Base-by-base conservation (phyloP, 768 basidiomycete species). In the Phylloporus rhodoxanthus region DNA sequence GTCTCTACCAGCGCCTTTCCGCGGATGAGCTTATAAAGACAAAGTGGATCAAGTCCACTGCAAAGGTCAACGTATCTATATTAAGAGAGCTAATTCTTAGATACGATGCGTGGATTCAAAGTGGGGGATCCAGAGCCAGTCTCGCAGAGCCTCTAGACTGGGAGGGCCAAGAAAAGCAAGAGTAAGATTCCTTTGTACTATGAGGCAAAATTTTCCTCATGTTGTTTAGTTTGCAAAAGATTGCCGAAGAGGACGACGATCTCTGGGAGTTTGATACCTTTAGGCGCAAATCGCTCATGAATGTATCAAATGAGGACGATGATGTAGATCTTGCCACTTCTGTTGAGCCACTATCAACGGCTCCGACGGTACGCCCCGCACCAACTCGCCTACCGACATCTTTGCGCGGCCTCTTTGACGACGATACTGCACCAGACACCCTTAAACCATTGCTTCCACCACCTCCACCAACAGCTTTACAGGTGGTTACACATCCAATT, bases 1-100 rank as follows among this genome's bases (percentile, higher is more conserved):
- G 9, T 42, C 32, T 21, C 41, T 41, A 25, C 43, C 55, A 98
- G 91, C 84, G 96, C 42, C 72, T 89, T 14, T 77, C 85, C 2
- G 92, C 96, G 11, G 96, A 98, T 50, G 94, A 97, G 56, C 76
- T 99, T 3, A 61, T 74, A 3, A 93, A 87, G 65, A 79, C 82
- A 25, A 94, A 87, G 63, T 98, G 95, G 92, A 91, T 98, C 57
- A 91, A 87, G 61, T 75, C 79, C 8, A 67, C 80, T 5, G 70
- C 81, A 8, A 94, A 86, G 73, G 69, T 77, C 1, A 76, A 81
- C 1, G 70, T 92, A 13, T 73, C 82, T 0, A 70, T 80, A 15
- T 71, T 98, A 15, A 84, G 84, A 56, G 96, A 98, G 48, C 75
- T 98, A 28, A 76, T 96, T 41, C 68, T 80, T 21, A 84, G 85